Percentiles rank a stretch among this genome's conserved stretches.
These are phyloP conservation scores for Ascocoryne sarcoides DNA, from an alignment of 2,329 filamentous ascomycete genomes.

Conservation along the genomic window DNA sequence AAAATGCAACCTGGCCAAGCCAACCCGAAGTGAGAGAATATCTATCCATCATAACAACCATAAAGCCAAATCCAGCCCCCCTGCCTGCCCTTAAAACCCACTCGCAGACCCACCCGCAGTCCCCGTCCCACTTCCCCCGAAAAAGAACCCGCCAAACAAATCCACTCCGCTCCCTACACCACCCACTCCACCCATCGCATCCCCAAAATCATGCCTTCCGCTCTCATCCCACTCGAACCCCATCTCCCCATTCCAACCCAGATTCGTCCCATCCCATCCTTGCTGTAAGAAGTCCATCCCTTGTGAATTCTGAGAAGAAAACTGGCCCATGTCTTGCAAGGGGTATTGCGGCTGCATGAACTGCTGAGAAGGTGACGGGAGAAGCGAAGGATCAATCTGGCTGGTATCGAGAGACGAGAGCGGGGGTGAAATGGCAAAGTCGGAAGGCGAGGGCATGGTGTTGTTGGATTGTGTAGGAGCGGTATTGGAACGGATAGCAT, in stretches of 20 bases:
- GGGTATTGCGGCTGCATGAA: constrained; percentile 3
- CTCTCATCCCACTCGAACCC: constrained; percentile 11
- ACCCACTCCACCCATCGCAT: constrained; percentile 9
- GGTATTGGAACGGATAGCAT: not conserved
- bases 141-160: constrained; percentile 44
- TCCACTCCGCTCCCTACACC: constrained; percentile 17
- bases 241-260: constrained; percentile 3
- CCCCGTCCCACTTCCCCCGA: constrained; percentile 33
- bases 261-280: constrained; percentile 7
- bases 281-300: constrained; percentile 24
- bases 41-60: too few species aligned
- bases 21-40: too few species aligned
- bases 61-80: too few species aligned
- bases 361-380: constrained; percentile 13
- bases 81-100: not conserved
- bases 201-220: constrained; percentile 3
- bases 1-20: too few species aligned
- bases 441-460: constrained; percentile 9
- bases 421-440: constrained; percentile 23
- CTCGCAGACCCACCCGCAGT: constrained; percentile 11
- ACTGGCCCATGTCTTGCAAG: constrained; percentile 9
- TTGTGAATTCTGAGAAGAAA: constrained; percentile 18
- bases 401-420: constrained; percentile 20
- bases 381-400: constrained; percentile 23
- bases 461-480: constrained; percentile 4